phyloP scores from a whole-genome alignment of 768 basidiomycete species.

The Kwoniella mangroviensis region DNA sequence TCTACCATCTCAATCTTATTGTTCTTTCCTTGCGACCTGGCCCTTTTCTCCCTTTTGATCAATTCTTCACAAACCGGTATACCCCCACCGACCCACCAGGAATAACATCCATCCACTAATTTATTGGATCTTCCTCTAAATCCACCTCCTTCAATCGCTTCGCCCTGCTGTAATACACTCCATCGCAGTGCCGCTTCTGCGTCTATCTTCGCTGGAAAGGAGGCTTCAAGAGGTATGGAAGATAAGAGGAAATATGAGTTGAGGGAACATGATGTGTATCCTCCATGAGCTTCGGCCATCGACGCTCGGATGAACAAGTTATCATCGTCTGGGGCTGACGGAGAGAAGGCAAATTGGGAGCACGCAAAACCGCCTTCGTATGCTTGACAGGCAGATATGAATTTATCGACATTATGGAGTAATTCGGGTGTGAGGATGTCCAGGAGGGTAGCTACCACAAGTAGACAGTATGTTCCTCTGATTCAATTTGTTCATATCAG shows the following conservation, averaged over 20 bases:
- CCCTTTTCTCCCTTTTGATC: slow-evolving; percentile 29
- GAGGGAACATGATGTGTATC: slow-evolving; percentile 92
- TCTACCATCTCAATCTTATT: slow-evolving; percentile 42
- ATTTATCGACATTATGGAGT: slow-evolving; percentile 72
- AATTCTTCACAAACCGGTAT: slow-evolving; percentile 74
- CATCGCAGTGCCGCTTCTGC: slow-evolving; percentile 71
- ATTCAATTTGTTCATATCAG: background rate
- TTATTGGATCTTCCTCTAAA: slow-evolving; percentile 95
- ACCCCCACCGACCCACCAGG: slow-evolving; percentile 98
- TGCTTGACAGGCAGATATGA: slow-evolving; percentile 84
- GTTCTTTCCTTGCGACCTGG: slow-evolving; percentile 12
- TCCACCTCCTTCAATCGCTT: slow-evolving; percentile 81
- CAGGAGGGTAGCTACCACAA: slow-evolving; percentile 79
- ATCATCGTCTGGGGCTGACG: slow-evolving; percentile 10
- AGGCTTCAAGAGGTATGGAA: slow-evolving; percentile 48
- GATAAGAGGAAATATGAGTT: slow-evolving; percentile 80
- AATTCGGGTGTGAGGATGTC: slow-evolving; percentile 89
- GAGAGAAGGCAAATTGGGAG: slow-evolving; percentile 72
- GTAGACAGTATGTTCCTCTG: slow-evolving; percentile 92
- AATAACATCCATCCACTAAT: slow-evolving; percentile 98
- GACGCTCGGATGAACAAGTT: slow-evolving; percentile 30
- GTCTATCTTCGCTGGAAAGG: slow-evolving; percentile 64
- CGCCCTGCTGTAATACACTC: slow-evolving; percentile 84
- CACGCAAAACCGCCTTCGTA: slow-evolving; percentile 96
- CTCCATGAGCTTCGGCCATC: slow-evolving; percentile 95